Evolutionary conservation across 2,329 filamentous ascomycete genomes (phyloP), one percentile per base, ranked within the genome.

Genomic region (Fusarium scirpi): DNA sequence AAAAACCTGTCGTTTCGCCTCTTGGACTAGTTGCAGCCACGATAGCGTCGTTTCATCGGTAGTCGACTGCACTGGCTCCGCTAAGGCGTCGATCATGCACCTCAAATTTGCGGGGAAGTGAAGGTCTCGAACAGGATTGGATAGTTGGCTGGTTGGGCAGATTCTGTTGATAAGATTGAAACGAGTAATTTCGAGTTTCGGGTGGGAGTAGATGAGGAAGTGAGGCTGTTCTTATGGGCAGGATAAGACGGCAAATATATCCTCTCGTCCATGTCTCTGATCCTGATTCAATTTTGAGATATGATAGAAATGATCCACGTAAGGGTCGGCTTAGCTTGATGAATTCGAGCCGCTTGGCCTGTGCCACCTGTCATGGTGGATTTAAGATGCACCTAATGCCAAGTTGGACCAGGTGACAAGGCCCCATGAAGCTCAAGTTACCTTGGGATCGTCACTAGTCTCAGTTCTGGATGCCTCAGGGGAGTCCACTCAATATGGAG

Each of bases 1-100:
- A 46, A 8, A n/a, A 32, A 40, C 24, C 29, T n/a, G 25, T 29
- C 12, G 30, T 46, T 16, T 16, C 16, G 25, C 9, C 45, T 58
- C 25, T 18, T 51, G 52, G 8, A 30, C 45, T 51, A 41, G 51
- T 32, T 22, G 9, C 29, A 48, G 38, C 32, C 49, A n/a, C 41
- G 22, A 27, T 43, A 52, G 47, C 20, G 45, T 25, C 16, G 44
- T 51, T 49, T 58, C 44, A 34, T 65, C 60, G 13, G 10, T 25
- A 53, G 45, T n/a, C 27, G 7, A 18, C 13, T 49, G 44, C 22
- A n/a, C 24, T 38, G 10, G 49, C 49, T 30, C 24, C 24, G 18
- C 11, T 41, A 45, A 41, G 34, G 38, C 25, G 38, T 2, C 7
- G 25, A 51, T 34, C 40, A n/a, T 46, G 27, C 32, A 24, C 38